phyloP scores from a whole-genome alignment of 2,329 filamentous ascomycete genomes.

The Monosporascus sp. region DNA sequence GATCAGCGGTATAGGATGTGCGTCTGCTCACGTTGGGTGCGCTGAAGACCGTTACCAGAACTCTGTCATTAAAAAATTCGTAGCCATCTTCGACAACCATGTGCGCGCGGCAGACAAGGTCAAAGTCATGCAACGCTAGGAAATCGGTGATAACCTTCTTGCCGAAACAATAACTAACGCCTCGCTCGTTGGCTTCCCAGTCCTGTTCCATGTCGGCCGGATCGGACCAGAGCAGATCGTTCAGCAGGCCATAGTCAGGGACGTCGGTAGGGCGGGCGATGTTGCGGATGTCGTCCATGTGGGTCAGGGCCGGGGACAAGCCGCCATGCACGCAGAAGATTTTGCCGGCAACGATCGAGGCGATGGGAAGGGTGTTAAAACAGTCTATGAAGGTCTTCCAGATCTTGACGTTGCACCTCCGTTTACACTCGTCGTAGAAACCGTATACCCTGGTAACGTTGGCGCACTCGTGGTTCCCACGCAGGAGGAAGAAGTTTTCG shows the following conservation, averaged over 20 bases:
- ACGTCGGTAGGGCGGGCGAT: conserved; percentile 96
- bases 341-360: conserved; percentile 93
- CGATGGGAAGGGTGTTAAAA: conserved; percentile 93
- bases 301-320: conserved; percentile 81
- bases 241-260: conserved; percentile 90
- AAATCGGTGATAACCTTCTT: conserved; percentile 99
- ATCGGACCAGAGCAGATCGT: conserved; percentile 95
- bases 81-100: conserved; percentile 99
- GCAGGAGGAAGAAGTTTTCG: conserved; percentile 93
- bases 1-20: not conserved
- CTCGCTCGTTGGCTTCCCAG: conserved; percentile 95
- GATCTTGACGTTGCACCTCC: conserved; percentile 91
- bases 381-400: conserved; percentile 98
- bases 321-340: conserved; percentile 98
- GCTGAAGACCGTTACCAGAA: conserved; percentile 94
- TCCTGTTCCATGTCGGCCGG: conserved; percentile 97
- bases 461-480: conserved; percentile 95
- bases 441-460: conserved; percentile 95
- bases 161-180: conserved; percentile 96
- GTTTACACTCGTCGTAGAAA: conserved; percentile 98
- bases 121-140: conserved; percentile 89
- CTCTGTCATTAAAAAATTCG: conserved; percentile 94
- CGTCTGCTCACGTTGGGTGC: conserved; percentile 80
- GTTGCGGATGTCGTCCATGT: conserved; percentile 98
- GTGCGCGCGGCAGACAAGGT: conserved; percentile 92